Evolutionary conservation across 2,329 filamentous ascomycete species (phyloP).

Genomic region (Shiraia sp.): DNA sequence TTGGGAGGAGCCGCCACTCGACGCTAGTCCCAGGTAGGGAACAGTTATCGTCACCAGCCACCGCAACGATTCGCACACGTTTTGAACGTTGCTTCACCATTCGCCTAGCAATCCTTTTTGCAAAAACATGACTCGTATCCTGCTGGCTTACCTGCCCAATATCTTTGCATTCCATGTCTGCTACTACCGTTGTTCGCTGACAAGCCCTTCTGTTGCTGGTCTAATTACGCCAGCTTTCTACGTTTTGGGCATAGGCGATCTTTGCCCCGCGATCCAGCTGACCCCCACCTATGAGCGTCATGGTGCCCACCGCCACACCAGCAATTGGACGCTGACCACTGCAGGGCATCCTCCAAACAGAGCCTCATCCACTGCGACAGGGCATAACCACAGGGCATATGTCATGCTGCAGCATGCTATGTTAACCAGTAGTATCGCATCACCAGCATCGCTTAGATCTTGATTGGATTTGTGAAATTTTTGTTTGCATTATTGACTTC

Average conservation of each 20-base stretch:
- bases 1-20: conserved; percentile 3
- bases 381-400: too few species aligned
- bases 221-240: neutral
- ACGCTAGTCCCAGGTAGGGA: neutral
- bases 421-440: too few species aligned
- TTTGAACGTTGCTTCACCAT: conserved; percentile 5
- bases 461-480: neutral
- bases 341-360: too few species aligned
- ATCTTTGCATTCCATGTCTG: neutral
- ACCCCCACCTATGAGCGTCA: conserved; percentile 1
- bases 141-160: neutral
- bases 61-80: conserved; percentile 6
- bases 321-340: neutral
- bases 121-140: too few species aligned
- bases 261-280: conserved; percentile 6
- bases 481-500: conserved; percentile 1
- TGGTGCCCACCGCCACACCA: neutral
- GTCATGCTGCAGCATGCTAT: too few species aligned
- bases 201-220: neutral
- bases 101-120: conserved; percentile 2
- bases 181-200: neutral
- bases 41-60: neutral
- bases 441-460: too few species aligned
- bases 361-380: too few species aligned
- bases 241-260: neutral